Evolutionary conservation across 129 eudicot species (phyloP), one percentile per base, ranked within the genome.

Genomic region (Helichrysum umbraculigerum): DNA sequence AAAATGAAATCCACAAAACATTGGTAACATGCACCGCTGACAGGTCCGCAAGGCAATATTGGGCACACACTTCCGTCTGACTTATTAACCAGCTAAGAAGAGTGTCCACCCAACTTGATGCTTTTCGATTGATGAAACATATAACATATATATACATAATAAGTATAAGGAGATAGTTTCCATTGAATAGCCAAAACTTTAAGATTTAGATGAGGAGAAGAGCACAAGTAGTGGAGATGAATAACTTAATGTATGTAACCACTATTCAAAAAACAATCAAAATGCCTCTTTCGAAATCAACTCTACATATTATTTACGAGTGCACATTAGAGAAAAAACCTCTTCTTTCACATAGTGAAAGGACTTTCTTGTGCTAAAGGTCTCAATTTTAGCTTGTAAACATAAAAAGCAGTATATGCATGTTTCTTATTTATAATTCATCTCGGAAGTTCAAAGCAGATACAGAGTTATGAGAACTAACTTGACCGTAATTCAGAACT

Each of bases 401-500:
- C 52, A 54, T 34, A 56, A 19, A 32, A 22, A 47, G 32, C 34
- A 10, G 62, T 29, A 50, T 54, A 29, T 59, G 14, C 33, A 5
- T 19, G 20, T 21, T 32, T 32, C 52, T 32, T 19, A 44, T 47
- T 41, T 7, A 15, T 54, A 54, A 33, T 4, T 4, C 1, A 3
- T 12, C 50, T 19, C 19, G 6, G 52, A 28, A 72, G 34, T 34
- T 58, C 28, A 37, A 68, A 28, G 47, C 44, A 77, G 35, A 33
- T 61, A 70, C 34, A 11, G 59, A 57, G 71, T 60, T 50, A 74
- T 5, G 70, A 79, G 62, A 74, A 85, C 85, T 76, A 64, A 92
- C 98, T 90, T 92, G 98, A 20, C 98, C 98, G 75, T 92, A 92
- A 73, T 92, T 92, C 28, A 92, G 81, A 71, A 92, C 81, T 21